Conservation (phyloP, 1,284 basidiomycete genomes). For the Trichosporon sp. region DNA sequence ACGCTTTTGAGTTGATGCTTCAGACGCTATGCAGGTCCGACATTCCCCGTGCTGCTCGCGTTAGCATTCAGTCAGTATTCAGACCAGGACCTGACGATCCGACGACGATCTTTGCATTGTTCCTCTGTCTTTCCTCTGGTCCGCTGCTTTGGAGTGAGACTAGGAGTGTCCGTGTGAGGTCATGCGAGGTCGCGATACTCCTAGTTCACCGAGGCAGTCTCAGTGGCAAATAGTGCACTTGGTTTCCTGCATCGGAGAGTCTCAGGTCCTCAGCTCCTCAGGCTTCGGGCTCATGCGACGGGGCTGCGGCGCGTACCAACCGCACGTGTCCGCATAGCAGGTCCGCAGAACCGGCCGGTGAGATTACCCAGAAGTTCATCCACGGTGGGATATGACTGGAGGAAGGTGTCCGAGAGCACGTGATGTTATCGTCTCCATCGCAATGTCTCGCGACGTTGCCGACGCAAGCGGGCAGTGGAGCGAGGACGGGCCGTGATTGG, state of each 20-base stretch:
- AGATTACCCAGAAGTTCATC: conserved; percentile 3
- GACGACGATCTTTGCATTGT: background rate
- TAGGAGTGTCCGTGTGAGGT: background rate
- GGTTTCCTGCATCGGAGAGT: background rate
- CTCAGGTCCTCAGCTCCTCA: background rate
- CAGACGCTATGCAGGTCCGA: background rate
- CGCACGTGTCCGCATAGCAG: background rate
- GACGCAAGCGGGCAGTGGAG: conserved; percentile 14
- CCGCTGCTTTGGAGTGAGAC: background rate
- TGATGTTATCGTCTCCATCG: background rate
- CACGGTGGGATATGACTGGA: background rate
- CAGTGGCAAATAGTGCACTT: background rate
- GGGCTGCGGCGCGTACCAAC: background rate
- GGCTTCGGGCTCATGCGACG: conserved; percentile 2
- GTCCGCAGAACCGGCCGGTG: background rate
- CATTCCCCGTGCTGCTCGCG: conserved; percentile 1
- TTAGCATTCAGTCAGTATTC: background rate
- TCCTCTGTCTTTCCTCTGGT: background rate
- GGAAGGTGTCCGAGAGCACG: background rate
- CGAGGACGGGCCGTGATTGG: background rate
- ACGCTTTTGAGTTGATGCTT: background rate
- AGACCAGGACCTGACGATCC: background rate
- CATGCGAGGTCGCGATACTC: background rate
- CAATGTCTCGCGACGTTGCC: conserved; percentile 4
- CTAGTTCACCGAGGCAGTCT: background rate